Percentiles rank a stretch among this genome's conserved stretches.
phyloP scores from a whole-genome alignment of 768 basidiomycete genomes.

The Lentinula detonsa region DNA sequence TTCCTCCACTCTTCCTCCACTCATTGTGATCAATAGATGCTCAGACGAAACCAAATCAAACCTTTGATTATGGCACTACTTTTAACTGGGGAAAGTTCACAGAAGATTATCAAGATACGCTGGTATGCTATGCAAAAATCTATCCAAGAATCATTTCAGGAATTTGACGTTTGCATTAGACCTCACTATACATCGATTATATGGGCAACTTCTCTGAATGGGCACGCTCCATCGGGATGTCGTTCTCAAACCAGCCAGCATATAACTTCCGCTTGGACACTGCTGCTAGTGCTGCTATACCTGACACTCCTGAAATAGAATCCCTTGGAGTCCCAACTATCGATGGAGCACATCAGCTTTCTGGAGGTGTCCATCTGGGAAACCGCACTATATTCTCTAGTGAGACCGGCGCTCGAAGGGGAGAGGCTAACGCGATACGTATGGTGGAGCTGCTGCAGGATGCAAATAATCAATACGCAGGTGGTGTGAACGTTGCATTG shows the following conservation, averaged over 20 bases:
- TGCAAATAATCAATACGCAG: conserved; percentile 11
- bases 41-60: conserved; percentile 3
- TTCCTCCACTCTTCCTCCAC: neutral
- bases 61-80: conserved; percentile 11
- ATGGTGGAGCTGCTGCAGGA: conserved; percentile 11
- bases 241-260: conserved; percentile 12
- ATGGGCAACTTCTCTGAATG: conserved; percentile 9
- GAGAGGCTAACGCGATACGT: conserved; percentile 5
- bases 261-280: conserved; percentile 14
- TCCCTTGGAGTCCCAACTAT: conserved; percentile 11
- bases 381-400: conserved; percentile 10
- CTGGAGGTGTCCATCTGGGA: conserved; percentile 13
- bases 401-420: conserved; percentile 9
- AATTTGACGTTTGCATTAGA: conserved; percentile 1
- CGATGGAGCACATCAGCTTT: conserved; percentile 11
- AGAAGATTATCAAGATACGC: conserved; percentile 13
- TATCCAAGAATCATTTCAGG: neutral
- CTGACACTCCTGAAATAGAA: conserved; percentile 14
- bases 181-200: conserved; percentile 12
- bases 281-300: conserved; percentile 11
- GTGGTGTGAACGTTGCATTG: conserved; percentile 11
- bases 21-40: neutral
- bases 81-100: conserved; percentile 10
- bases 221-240: conserved; percentile 8
- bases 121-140: neutral